Evolutionary conservation across 2,329 filamentous ascomycete genomes (phyloP).

Genomic region (Ophiobolus disseminans): DNA sequence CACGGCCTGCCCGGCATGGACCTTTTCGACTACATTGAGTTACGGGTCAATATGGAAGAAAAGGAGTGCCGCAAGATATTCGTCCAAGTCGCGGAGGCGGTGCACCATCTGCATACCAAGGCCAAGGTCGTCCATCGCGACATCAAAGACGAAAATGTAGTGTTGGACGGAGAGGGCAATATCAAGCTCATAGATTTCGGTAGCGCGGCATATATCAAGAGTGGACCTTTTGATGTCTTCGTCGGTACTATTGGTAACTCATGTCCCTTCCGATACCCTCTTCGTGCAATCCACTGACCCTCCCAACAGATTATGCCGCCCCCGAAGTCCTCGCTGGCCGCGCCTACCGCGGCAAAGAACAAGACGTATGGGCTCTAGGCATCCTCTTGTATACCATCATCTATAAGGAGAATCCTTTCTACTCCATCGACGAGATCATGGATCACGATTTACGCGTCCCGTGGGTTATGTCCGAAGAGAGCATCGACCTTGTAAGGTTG

Average conservation of each 20-base stretch:
- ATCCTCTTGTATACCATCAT: conserved; percentile 98
- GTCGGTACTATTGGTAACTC: conserved; percentile 93
- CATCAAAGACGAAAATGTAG: conserved; percentile 98
- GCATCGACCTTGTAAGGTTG: conserved; percentile 85
- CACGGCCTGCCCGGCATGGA: conserved; percentile 98
- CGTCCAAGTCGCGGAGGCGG: conserved; percentile 85
- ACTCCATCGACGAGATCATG: conserved; percentile 99
- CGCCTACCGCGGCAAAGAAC: conserved; percentile 92
- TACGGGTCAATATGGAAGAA: conserved; percentile 96
- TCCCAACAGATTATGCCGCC: conserved; percentile 83
- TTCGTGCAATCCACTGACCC: not conserved
- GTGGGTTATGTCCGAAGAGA: conserved; percentile 86
- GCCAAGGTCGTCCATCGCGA: conserved; percentile 94
- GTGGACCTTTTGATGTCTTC: conserved; percentile 97
- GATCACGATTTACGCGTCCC: conserved; percentile 93
- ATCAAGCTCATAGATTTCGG: conserved; percentile 99
- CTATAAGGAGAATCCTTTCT: conserved; percentile 99
- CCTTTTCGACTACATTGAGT: conserved; percentile 97
- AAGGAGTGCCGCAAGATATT: conserved; percentile 94
- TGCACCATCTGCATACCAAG: conserved; percentile 90
- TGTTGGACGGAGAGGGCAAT: conserved; percentile 90
- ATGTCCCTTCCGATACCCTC: not conserved
- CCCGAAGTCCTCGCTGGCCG: conserved; percentile 95
- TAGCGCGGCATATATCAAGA: conserved; percentile 97
- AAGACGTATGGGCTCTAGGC: conserved; percentile 97